Evolutionary conservation across 805 yeast species (phyloP), one percentile per base, ranked within the genome.

Genomic region (Starmerella kuoi): DNA sequence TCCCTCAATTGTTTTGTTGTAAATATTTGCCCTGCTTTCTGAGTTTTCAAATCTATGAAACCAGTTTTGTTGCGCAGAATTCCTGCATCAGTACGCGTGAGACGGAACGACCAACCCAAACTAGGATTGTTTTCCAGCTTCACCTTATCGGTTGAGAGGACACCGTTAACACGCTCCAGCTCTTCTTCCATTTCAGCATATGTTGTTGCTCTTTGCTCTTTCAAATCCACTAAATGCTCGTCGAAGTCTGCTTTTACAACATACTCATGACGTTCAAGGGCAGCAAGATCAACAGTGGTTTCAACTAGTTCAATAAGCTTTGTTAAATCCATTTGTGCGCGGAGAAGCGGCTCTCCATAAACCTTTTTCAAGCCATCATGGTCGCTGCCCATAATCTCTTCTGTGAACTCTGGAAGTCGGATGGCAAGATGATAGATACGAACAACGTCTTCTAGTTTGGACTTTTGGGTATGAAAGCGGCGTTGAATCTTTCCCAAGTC

Each of bases 61-160:
- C 73, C 69, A 1, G 64, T 60, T 37, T 67, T 63, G 11, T 72
- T 73, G 53, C 97, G 73, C 45, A 91, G 66, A 18, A 81, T 78
- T 9, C 79, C 68, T 2, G 95, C 87, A 55, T 91, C 97, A 42
- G 75, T 60, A 60, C 98, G 73, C 1, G 98, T 91, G 19, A 91
- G 72, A 52, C 97, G 70, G 70, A 88, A 74, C 60, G 95, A 85
- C 94, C 95, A 87, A 18, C 96, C 96, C 60, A 84, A 93, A 22
- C 72, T 74, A 48, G 73, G 81, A 57, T 88, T 95, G 42, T 80
- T 75, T 58, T 91, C 98, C 37, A 91, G 63, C 59, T 91, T 91
- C 50, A 91, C 69, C 60, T 86, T 86, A 64, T 86, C 97, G 61
- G 86, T 74, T 12, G 73, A 72, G 28, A 91, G 69, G 51, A 80